Conservation (phyloP, 345 rosid species). For the Linum trigynum region DNA sequence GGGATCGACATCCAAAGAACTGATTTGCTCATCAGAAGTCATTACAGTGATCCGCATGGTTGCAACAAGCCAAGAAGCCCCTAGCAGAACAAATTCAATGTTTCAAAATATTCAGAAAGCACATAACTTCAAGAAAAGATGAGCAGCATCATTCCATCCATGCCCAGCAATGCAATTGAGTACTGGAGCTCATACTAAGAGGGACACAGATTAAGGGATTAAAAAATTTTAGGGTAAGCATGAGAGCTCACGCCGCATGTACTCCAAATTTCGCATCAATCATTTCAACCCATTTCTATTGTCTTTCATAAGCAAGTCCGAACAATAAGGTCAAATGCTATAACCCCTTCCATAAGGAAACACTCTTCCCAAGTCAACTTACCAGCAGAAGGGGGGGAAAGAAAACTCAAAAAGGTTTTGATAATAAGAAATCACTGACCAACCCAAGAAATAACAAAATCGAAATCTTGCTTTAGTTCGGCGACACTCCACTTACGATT, state of each 20-base stretch:
- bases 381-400: background rate
- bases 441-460: no score
- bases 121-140: background rate
- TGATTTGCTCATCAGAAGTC: constrained; percentile 84
- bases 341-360: no score
- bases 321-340: no score
- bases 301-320: no score
- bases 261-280: no score
- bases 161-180: background rate
- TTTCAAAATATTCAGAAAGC: background rate
- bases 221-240: no score
- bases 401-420: no score
- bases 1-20: constrained; percentile 70
- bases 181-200: no score
- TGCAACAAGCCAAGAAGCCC: background rate
- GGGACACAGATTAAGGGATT: no score
- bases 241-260: no score
- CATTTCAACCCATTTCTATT: no score
- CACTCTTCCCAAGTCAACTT: no score
- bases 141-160: background rate
- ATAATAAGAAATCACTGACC: background rate
- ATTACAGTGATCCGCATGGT: constrained; percentile 81
- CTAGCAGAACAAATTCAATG: background rate
- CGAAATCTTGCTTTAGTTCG: background rate
- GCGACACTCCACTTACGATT: background rate